phyloP scores from a whole-genome alignment of 2,329 filamentous ascomycete species.

The Septoria linicola region DNA sequence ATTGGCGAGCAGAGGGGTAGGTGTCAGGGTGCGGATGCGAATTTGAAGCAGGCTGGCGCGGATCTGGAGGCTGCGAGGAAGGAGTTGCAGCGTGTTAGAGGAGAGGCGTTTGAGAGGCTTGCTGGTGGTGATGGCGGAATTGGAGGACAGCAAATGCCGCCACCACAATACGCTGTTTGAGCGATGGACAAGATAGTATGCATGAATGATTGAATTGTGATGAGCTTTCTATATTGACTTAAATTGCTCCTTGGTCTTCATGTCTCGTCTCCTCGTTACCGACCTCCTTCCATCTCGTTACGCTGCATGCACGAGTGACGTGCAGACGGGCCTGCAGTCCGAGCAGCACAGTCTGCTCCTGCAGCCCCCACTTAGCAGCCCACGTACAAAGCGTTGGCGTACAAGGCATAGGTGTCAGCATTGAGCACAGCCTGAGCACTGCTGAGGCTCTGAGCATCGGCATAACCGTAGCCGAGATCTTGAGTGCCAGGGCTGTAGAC shows the following conservation, averaged over 20 bases:
- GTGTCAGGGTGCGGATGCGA: slow-evolving; percentile 18
- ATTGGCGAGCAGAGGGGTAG: slow-evolving; percentile 25
- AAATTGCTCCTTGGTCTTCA: too few species aligned
- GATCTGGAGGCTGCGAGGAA: slow-evolving; percentile 28
- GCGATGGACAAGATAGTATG: neutral
- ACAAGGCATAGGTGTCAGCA: slow-evolving; percentile 61
- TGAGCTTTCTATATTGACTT: too few species aligned
- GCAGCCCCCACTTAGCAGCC: slow-evolving; percentile 3
- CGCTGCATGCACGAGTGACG: too few species aligned
- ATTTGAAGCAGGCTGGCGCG: slow-evolving; percentile 21
- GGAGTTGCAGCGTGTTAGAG: slow-evolving; percentile 35
- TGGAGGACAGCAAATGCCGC: slow-evolving; percentile 3
- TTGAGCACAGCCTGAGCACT: slow-evolving; percentile 57
- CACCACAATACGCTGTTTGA: slow-evolving; percentile 13
- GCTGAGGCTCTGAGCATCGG: slow-evolving; percentile 47
- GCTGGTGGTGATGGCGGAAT: slow-evolving; percentile 12
- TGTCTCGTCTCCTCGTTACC: too few species aligned
- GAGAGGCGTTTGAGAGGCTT: slow-evolving; percentile 33
- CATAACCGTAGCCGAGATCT: slow-evolving; percentile 61
- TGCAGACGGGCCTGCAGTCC: too few species aligned
- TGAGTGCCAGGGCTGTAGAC: slow-evolving; percentile 48
- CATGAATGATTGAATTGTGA: neutral
- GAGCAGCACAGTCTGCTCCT: neutral
- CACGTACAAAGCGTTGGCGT: slow-evolving; percentile 38
- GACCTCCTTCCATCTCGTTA: too few species aligned